A percentile compares a stretch with the other conserved stretches of the same genome.
Conservation (phyloP, 495 filamentous ascomycete species). For the Baudoinia panamericana region DNA sequence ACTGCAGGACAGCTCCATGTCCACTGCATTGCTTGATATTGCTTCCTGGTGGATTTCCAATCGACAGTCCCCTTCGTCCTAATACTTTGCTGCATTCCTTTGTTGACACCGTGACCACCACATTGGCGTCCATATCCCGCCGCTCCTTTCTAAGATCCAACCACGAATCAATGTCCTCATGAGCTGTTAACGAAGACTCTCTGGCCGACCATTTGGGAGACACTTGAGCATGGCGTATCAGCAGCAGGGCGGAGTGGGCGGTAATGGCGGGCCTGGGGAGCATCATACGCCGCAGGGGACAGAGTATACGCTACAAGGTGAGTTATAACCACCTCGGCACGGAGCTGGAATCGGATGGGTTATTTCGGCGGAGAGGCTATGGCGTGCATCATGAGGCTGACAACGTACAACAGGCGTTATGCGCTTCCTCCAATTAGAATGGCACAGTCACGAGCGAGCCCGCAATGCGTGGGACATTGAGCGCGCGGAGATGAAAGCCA, state of each 20-base stretch:
- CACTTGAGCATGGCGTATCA: slow-evolving; percentile 15
- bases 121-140: too few species aligned
- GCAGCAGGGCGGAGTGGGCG: slow-evolving; percentile 14
- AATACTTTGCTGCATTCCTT: too few species aligned
- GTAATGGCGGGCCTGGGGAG: slow-evolving; percentile 4
- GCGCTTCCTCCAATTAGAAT: slow-evolving; percentile 98
- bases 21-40: too few species aligned
- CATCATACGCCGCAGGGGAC: slow-evolving; percentile 43
- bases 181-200: background rate
- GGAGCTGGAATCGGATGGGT: too few species aligned
- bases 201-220: background rate
- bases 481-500: slow-evolving; percentile 95
- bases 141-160: too few species aligned
- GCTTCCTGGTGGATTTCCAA: too few species aligned
- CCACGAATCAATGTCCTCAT: too few species aligned
- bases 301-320: slow-evolving; percentile 97
- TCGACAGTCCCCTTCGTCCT: too few species aligned
- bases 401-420: slow-evolving; percentile 62
- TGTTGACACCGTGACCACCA: too few species aligned
- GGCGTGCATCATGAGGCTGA: slow-evolving; percentile 11
- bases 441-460: slow-evolving; percentile 96
- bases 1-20: too few species aligned
- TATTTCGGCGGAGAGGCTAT: too few species aligned
- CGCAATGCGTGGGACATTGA: slow-evolving; percentile 99
- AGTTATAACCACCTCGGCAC: too few species aligned